Evolutionary conservation across 306 rosid species (phyloP), one percentile per base, ranked within the genome.

Genomic region (Rosa persica): DNA sequence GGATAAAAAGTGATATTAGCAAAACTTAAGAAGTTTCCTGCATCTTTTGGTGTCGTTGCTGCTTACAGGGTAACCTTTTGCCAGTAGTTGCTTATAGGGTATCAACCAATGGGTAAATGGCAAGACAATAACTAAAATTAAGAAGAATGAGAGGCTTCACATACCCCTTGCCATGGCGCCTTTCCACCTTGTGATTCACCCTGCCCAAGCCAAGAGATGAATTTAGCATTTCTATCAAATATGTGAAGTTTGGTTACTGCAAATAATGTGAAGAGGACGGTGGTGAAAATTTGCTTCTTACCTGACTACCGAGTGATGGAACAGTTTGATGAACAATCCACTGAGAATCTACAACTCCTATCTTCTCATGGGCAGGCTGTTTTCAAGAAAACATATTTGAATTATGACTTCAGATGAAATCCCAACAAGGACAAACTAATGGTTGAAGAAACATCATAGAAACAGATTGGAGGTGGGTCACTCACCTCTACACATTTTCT

Each of bases 301-400:
- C 98, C 95, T 95, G 98, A 83, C 57, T 88, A 79, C 98, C 98
- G 38, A 95, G 92, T 5, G 98, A 89, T 61, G 98, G 98, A 87
- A 92, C 91, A 49, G 88, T 76, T 88, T 95, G 98, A 76, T 95
- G 98, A 82, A 95, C 72, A 75, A 95, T 92, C 98, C 98, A 95
- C 68, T 95, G 98, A 73, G 97, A 85, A 85, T 95, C 98, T 81
- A 95, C 98, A 48, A 95, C 98, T 75, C 98, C 98, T 22, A 95
- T 92, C 87, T 95, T 95, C 86, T 95, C 98, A 74, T 95, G 92
- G 22, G 98, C 98, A 79, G 98, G 98, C 98, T 95, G 85, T 73
- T 82, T 74, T 5, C 38, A 54, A 78, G 68, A 70, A 66, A 19
- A 55, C 38, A 67, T 22, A 62, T 38, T 54, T 82, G 23, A 75